These are phyloP conservation scores for Amanita muscaria DNA, from an alignment of 768 basidiomycete genomes.

Conservation along the genomic window DNA sequence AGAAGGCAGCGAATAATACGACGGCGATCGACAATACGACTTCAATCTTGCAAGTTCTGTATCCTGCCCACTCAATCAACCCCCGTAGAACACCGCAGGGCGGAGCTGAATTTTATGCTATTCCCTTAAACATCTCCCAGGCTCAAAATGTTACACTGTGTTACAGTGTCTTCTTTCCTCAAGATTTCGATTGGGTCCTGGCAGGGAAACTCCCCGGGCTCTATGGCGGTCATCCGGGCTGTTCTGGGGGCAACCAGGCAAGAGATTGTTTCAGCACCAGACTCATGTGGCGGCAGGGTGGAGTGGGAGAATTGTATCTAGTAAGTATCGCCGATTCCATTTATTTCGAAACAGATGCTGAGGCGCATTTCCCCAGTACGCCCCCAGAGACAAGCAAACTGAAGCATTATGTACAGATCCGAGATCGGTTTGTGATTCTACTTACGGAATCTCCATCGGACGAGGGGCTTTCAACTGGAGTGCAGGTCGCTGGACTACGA, in stretches of 20 bases:
- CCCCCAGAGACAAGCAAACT: slow-evolving; percentile 64
- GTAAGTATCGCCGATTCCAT: slow-evolving; percentile 30
- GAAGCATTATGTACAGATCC: slow-evolving; percentile 47
- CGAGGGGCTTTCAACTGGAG: slow-evolving; percentile 61
- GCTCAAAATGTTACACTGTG: slow-evolving; percentile 47
- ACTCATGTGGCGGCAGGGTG: slow-evolving; percentile 70
- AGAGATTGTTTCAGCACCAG: slow-evolving; percentile 74
- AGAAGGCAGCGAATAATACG: neutral
- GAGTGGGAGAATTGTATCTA: slow-evolving; percentile 69
- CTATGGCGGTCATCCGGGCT: slow-evolving; percentile 58
- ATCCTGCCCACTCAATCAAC: slow-evolving; percentile 62
- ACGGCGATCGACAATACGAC: slow-evolving; percentile 19
- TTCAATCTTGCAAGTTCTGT: slow-evolving; percentile 53
- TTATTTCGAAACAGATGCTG: neutral
- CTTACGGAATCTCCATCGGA: slow-evolving; percentile 69
- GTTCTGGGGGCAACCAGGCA: slow-evolving; percentile 71
- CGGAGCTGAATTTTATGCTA: slow-evolving; percentile 61
- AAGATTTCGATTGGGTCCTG: slow-evolving; percentile 65
- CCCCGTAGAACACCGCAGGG: slow-evolving; percentile 55
- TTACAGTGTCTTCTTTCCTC: slow-evolving; percentile 75
- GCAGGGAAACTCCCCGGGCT: slow-evolving; percentile 84
- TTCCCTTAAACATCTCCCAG: slow-evolving; percentile 31
- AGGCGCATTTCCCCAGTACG: slow-evolving; percentile 41
- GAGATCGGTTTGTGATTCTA: slow-evolving; percentile 50
- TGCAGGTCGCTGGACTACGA: slow-evolving; percentile 59